Conservation (phyloP, 768 basidiomycete genomes). For the Neoboletus brunneissimus region DNA sequence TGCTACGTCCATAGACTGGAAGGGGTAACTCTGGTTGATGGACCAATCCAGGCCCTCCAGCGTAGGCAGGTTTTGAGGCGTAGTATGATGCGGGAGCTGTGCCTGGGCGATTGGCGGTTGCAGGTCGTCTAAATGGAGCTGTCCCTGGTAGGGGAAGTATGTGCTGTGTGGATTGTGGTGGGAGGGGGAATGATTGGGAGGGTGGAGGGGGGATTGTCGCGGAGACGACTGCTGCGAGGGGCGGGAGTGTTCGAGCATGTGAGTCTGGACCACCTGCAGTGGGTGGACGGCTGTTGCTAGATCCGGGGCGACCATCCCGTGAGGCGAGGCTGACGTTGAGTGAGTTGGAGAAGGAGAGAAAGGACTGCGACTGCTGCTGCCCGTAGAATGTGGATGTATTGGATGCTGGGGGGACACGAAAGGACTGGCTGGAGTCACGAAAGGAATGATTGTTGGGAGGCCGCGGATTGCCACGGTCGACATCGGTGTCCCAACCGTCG, state of each 20-base stretch:
- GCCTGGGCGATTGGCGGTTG: slow-evolving; percentile 62
- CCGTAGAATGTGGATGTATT: slow-evolving; percentile 38
- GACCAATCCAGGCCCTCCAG: slow-evolving; percentile 53
- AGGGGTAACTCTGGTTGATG: slow-evolving; percentile 44
- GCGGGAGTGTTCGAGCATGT: slow-evolving; percentile 58
- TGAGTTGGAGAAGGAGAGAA: slow-evolving; percentile 55
- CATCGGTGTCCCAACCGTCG: slow-evolving; percentile 38
- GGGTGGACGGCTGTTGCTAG: slow-evolving; percentile 49
- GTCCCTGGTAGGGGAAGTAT: slow-evolving; percentile 58
- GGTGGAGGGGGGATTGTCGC: slow-evolving; percentile 54
- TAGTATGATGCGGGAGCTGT: slow-evolving; percentile 69
- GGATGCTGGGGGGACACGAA: slow-evolving; percentile 59
- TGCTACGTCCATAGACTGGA: slow-evolving; percentile 38
- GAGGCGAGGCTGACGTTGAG: slow-evolving; percentile 45
- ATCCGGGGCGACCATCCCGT: slow-evolving; percentile 45
- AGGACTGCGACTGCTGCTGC: slow-evolving; percentile 59
- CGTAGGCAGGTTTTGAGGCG: slow-evolving; percentile 45
- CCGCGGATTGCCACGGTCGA: slow-evolving; percentile 38
- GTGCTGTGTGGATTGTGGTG: slow-evolving; percentile 44
- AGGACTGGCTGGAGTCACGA: slow-evolving; percentile 80
- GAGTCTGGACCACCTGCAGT: slow-evolving; percentile 48
- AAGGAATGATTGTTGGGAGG: slow-evolving; percentile 60
- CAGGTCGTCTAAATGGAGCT: slow-evolving; percentile 52
- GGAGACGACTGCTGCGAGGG: slow-evolving; percentile 76
- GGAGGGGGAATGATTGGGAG: slow-evolving; percentile 38